phyloP scores from a whole-genome alignment of 108 stramenopile genomes.

The Craspedostauros australis region DNA sequence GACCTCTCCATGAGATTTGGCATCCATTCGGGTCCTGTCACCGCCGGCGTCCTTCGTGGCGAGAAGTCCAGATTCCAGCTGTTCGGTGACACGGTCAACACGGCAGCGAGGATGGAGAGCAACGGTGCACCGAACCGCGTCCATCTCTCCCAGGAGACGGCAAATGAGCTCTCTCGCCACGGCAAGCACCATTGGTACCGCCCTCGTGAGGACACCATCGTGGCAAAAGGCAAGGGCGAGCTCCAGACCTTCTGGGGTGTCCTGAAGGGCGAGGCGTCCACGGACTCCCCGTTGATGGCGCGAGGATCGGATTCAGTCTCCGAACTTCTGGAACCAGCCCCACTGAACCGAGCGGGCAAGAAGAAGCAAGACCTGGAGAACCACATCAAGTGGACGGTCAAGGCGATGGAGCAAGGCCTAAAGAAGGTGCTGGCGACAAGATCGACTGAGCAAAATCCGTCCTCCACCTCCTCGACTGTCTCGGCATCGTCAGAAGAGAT shows the following conservation, averaged over 20 bases:
- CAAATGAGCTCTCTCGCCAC: constrained; percentile 18
- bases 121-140: constrained; percentile 27
- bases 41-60: constrained; percentile 58
- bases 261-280: too few relatives aligned
- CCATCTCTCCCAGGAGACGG: constrained; percentile 28
- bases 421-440: too few relatives aligned
- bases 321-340: too few relatives aligned
- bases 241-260: constrained; percentile 45
- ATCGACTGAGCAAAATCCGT: too few relatives aligned
- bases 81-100: constrained; percentile 48
- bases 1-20: constrained; percentile 42
- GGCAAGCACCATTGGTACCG: constrained; percentile 21
- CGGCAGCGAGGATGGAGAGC: constrained; percentile 40
- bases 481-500: too few relatives aligned
- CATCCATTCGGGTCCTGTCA: constrained; percentile 42
- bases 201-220: constrained; percentile 16
- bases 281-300: too few relatives aligned
- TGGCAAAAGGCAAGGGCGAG: constrained; percentile 46
- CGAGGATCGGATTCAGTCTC: too few relatives aligned
- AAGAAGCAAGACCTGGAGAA: too few relatives aligned
- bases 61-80: constrained; percentile 48
- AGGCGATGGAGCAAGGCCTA: too few relatives aligned
- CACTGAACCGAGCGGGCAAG: too few relatives aligned
- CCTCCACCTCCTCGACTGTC: too few relatives aligned
- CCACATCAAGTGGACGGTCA: too few relatives aligned